Evolutionary conservation across 352 stramenopile genomes (phyloP).

Genomic region (Phytophthora pluvialis): DNA sequence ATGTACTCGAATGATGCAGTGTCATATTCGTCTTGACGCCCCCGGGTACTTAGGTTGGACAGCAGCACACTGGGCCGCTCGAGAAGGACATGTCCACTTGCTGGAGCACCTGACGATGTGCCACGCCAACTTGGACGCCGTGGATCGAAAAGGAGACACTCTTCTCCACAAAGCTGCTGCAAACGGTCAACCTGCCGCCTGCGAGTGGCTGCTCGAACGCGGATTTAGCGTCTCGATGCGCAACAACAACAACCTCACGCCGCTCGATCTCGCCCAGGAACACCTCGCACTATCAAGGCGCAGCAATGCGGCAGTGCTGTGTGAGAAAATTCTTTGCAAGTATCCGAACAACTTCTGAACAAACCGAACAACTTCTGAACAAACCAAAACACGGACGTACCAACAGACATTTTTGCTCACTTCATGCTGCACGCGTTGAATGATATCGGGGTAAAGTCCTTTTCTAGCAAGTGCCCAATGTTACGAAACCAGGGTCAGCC

Average conservation of each 20-base stretch:
- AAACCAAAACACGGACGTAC: slow-evolving; percentile 2
- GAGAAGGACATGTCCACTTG: slow-evolving; percentile 66
- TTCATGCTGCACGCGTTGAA: too few relatives aligned
- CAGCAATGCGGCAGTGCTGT: slow-evolving; percentile 47
- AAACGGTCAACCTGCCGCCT: slow-evolving; percentile 69
- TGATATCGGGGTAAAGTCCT: too few relatives aligned
- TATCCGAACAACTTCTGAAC: slow-evolving; percentile 49
- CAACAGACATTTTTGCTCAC: neutral
- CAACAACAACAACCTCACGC: slow-evolving; percentile 75
- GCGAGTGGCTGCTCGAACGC: slow-evolving; percentile 70
- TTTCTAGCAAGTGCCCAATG: neutral
- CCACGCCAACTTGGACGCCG: slow-evolving; percentile 65
- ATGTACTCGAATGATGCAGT: slow-evolving; percentile 45
- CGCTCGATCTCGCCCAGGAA: slow-evolving; percentile 68
- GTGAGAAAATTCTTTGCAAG: slow-evolving; percentile 61
- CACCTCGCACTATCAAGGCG: slow-evolving; percentile 40
- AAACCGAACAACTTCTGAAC: slow-evolving; percentile 40
- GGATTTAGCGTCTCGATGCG: slow-evolving; percentile 67
- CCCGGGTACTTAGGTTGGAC: slow-evolving; percentile 81
- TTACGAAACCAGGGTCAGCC: slow-evolving; percentile 34
- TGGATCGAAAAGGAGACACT: slow-evolving; percentile 73
- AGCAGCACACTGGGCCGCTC: slow-evolving; percentile 75
- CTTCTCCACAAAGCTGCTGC: slow-evolving; percentile 78
- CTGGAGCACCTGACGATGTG: slow-evolving; percentile 60
- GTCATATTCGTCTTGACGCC: slow-evolving; percentile 55